Evolutionary conservation across 345 rosid genomes (phyloP).

Genomic region (Bretschneidera sinensis): DNA sequence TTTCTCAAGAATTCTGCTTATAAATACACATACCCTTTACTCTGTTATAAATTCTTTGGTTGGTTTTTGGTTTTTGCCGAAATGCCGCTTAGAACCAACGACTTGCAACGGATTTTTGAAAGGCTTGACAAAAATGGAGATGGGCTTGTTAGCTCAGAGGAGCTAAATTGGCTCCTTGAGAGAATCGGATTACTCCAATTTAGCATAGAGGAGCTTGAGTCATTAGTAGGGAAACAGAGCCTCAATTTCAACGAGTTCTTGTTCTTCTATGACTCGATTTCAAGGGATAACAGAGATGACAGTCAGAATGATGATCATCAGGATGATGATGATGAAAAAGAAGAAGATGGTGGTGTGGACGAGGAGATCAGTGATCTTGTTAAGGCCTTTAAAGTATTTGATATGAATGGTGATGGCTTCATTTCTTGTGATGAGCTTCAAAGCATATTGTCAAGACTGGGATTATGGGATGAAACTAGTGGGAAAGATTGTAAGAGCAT

Average conservation of each 20-base stretch:
- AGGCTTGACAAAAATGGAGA: slow-evolving; percentile 71
- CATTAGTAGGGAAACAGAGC: slow-evolving; percentile 51
- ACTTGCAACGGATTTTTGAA: slow-evolving; percentile 57
- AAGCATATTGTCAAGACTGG: slow-evolving; percentile 53
- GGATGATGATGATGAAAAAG: background rate
- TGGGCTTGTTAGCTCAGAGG: slow-evolving; percentile 55
- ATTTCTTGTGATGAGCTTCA: slow-evolving; percentile 71
- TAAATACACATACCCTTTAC: too few species aligned
- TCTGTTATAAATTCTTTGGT: too few species aligned
- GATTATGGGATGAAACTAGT: slow-evolving; percentile 72
- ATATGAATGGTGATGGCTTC: slow-evolving; percentile 65
- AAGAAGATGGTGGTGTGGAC: too few species aligned
- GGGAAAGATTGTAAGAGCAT: slow-evolving; percentile 56
- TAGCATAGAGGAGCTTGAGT: slow-evolving; percentile 45
- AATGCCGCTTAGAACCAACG: slow-evolving; percentile 27
- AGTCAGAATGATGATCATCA: background rate
- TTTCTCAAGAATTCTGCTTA: too few species aligned
- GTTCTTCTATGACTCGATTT: slow-evolving; percentile 45
- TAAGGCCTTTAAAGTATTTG: slow-evolving; percentile 67
- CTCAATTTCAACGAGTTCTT: slow-evolving; percentile 58
- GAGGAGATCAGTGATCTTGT: slow-evolving; percentile 36
- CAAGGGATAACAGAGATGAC: background rate
- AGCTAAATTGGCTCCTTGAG: slow-evolving; percentile 68
- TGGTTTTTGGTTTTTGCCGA: too few species aligned
- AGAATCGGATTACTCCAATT: slow-evolving; percentile 33